Evolutionary conservation across 805 yeast genomes (phyloP), one percentile per base, ranked within the genome.

Genomic region (Ogataea corticis): DNA sequence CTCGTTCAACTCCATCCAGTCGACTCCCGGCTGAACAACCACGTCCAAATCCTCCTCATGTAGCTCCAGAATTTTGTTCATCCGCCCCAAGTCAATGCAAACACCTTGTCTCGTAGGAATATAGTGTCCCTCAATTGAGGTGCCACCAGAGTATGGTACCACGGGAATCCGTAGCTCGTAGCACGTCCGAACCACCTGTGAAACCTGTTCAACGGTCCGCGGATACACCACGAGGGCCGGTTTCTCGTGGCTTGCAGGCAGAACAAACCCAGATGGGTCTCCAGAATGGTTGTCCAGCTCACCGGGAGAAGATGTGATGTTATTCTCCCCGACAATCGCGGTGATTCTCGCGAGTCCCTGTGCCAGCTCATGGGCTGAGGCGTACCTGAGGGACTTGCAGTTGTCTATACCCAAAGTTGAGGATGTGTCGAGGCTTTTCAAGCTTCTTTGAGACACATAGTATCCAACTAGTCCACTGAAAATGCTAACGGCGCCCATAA

Each of bases 51-150:
- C 94, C 18, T 76, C 70, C 33, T 75, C 75, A 57, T 85, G 79
- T 29, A 87, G 61, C 27, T 70, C 68, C 1, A 86, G 25, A 12
- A 87, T 73, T 41, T 73, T 63, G 63, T 82, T 73, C 86, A 87
- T 77, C 35, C 72, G 66, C n/a, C 81, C 72, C 33, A 85, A 58
- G 58, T 85, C 91, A 19, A 84, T 51, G 19, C 77, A 71, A 5
- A 85, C 69, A 1, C 87, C 85, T 6, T 76, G 70, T 55, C 90
- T 72, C 0, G 90, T 83, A 2, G 87, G 82, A 38, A 84, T 71
- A 59, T 77, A 83, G 57, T 87, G 90, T 6, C 94, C 95, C 63
- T 86, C 95, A 38, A 86, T 68, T 0, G 91, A 83, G 0, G 92
- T 81, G 14, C 88, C 88, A 11, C 94, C 94, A 2, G 87, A 78